phyloP scores from a whole-genome alignment of 192 early-diverging fungal genomes.

The Rhizoclosmatium sp. region DNA sequence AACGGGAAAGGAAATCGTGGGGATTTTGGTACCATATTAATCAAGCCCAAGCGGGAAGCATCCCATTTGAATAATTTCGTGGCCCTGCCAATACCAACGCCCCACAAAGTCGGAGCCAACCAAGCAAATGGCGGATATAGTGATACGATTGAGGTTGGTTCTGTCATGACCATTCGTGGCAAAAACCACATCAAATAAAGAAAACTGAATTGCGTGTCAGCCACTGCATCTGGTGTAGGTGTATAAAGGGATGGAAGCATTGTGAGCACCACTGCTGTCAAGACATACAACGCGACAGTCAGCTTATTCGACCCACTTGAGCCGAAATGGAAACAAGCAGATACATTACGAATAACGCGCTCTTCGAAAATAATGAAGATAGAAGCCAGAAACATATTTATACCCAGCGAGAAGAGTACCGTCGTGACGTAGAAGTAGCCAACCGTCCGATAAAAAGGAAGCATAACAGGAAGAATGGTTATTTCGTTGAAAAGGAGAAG shows the following conservation, averaged over 20 bases:
- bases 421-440: slow-evolving; percentile 30
- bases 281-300: background rate
- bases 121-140: slow-evolving; percentile 51
- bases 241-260: slow-evolving; percentile 30
- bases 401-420: slow-evolving; percentile 50
- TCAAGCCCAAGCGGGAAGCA: slow-evolving; percentile 1
- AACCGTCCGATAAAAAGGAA: background rate
- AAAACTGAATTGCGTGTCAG: slow-evolving; percentile 30
- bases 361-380: slow-evolving; percentile 37
- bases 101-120: slow-evolving; percentile 46
- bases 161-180: slow-evolving; percentile 11
- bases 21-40: slow-evolving; percentile 39
- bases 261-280: slow-evolving; percentile 31
- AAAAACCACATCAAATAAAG: slow-evolving; percentile 39
- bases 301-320: background rate
- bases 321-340: too few relatives aligned
- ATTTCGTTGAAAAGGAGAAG: slow-evolving; percentile 40
- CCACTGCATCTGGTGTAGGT: slow-evolving; percentile 16
- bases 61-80: slow-evolving; percentile 22
- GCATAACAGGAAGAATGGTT: slow-evolving; percentile 12
- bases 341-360: background rate
- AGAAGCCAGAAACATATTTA: slow-evolving; percentile 50
- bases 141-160: background rate
- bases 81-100: slow-evolving; percentile 39
- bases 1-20: background rate